Conservation (phyloP, 345 rosid genomes). For the Pugionium dolabratum region DNA sequence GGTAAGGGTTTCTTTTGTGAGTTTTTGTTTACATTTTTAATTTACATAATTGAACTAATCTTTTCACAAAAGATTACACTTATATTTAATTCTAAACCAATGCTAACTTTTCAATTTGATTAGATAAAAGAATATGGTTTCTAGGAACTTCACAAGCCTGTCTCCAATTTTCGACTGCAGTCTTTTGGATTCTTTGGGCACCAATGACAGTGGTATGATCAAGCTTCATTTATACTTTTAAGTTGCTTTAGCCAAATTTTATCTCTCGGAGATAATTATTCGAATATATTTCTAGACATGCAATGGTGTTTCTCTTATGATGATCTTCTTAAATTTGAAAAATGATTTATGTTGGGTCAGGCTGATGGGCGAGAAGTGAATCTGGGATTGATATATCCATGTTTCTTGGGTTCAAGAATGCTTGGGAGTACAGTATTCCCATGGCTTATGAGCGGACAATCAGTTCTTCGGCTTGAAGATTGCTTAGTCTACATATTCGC, state of each 20-base stretch:
- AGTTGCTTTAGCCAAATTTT: slow-evolving; percentile 14
- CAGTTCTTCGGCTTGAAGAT: slow-evolving; percentile 73
- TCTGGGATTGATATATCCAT: slow-evolving; percentile 81
- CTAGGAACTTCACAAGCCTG: slow-evolving; percentile 78
- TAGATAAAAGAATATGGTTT: slow-evolving; percentile 87
- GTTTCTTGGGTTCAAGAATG: slow-evolving; percentile 90
- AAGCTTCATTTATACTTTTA: slow-evolving; percentile 16
- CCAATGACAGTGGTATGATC: slow-evolving; percentile 85
- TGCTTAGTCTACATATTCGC: slow-evolving; percentile 65
- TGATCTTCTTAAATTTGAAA: background rate
- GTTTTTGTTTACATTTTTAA: background rate
- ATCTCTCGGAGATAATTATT: background rate
- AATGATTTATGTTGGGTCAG: slow-evolving; percentile 41
- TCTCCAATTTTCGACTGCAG: slow-evolving; percentile 74
- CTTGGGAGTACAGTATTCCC: slow-evolving; percentile 87
- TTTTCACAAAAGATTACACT: background rate
- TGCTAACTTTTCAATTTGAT: slow-evolving; percentile 1
- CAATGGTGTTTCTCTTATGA: background rate
- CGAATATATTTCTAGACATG: background rate
- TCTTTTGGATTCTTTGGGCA: slow-evolving; percentile 96
- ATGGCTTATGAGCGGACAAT: slow-evolving; percentile 70
- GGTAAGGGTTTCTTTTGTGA: slow-evolving; percentile 48
- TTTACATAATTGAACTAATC: background rate
- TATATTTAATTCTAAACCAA: background rate
- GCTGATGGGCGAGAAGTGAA: slow-evolving; percentile 95